These are phyloP conservation scores for Fagopyrum tataricum DNA, from an alignment of 148 eudicot genomes.

Conservation along the genomic window DNA sequence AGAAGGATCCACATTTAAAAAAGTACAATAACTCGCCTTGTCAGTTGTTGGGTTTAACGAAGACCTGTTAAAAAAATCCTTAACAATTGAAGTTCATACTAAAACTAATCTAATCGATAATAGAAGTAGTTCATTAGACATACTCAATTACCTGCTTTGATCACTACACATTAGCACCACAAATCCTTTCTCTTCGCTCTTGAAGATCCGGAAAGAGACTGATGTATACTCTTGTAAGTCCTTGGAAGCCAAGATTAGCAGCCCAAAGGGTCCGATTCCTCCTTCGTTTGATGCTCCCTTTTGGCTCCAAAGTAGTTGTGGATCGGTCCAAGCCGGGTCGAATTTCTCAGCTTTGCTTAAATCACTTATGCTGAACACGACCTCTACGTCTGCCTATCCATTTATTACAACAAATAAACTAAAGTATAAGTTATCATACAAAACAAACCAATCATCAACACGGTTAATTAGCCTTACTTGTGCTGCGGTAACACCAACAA, in stretches of 20 bases:
- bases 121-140: background rate
- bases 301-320: slow-evolving; percentile 39
- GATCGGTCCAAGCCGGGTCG: slow-evolving; percentile 39
- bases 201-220: slow-evolving; percentile 32
- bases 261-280: slow-evolving; percentile 31
- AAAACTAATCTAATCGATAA: background rate
- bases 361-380: slow-evolving; percentile 37
- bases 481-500: slow-evolving; percentile 41
- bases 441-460: background rate
- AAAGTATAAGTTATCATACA: background rate
- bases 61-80: slow-evolving; percentile 21
- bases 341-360: slow-evolving; percentile 36
- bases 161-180: slow-evolving; percentile 35
- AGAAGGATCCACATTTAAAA: slow-evolving; percentile 47
- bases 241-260: slow-evolving; percentile 25
- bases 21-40: slow-evolving; percentile 44
- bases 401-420: background rate
- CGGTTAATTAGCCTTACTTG: slow-evolving; percentile 32
- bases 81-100: too few species aligned
- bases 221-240: slow-evolving; percentile 31
- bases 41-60: slow-evolving; percentile 36
- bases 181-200: slow-evolving; percentile 15
- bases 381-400: slow-evolving; percentile 52
- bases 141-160: slow-evolving; percentile 23
- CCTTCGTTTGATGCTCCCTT: slow-evolving; percentile 25